Conservation (phyloP, 257 asterid genomes). For the Solanum megistacrolobum region DNA sequence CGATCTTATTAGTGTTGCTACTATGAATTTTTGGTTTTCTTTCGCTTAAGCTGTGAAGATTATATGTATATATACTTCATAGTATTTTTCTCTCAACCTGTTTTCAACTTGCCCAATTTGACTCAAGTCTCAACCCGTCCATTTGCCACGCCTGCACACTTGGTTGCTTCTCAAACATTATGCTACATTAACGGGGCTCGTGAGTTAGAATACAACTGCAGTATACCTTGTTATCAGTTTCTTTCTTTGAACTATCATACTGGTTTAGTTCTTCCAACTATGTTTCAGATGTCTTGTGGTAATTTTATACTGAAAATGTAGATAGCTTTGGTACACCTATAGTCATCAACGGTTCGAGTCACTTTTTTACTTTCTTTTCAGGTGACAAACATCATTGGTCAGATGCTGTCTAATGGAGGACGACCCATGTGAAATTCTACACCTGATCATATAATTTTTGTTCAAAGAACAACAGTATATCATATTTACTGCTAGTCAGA, state of each 20-base stretch:
- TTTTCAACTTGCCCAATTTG: not conserved
- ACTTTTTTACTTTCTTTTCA: not conserved
- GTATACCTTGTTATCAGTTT: not conserved
- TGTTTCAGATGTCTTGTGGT: not conserved
- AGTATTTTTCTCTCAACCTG: not conserved
- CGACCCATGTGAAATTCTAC: constrained; percentile 9
- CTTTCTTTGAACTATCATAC: not conserved
- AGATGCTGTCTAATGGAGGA: constrained; percentile 20
- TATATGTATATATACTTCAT: not conserved
- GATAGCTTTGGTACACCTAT: not conserved
- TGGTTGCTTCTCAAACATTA: not conserved
- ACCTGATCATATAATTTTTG: not conserved
- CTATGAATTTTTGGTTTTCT: not conserved
- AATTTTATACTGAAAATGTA: not conserved
- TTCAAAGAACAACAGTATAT: not conserved
- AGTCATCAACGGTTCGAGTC: not conserved
- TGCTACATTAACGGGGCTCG: not conserved
- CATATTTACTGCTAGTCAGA: not conserved
- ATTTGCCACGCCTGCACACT: not conserved
- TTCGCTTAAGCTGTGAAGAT: not conserved
- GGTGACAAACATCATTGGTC: constrained; percentile 32
- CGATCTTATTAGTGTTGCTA: not conserved
- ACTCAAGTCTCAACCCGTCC: not conserved
- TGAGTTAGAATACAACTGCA: not conserved
- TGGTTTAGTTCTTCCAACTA: not conserved